phyloP scores from a whole-genome alignment of 441 rosid genomes.

The Aquilaria agallochum region DNA sequence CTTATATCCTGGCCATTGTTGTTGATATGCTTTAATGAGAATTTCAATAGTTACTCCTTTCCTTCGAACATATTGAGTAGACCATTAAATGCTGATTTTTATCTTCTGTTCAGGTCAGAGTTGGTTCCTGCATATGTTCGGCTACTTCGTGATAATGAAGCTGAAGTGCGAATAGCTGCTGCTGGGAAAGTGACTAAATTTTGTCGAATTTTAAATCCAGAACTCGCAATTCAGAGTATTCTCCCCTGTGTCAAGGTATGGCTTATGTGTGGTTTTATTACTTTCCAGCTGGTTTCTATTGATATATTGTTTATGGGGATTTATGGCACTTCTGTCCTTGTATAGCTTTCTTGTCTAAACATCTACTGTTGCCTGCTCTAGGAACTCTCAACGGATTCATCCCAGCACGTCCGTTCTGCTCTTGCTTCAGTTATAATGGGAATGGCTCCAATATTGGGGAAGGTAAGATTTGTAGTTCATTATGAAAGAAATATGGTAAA shows the following conservation, averaged over 20 bases:
- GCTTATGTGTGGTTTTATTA: constrained; percentile 5
- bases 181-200: constrained; percentile 93
- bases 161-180: constrained; percentile 99
- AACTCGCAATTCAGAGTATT: constrained; percentile 75
- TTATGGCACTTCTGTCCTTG: neutral
- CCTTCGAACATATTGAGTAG: no score
- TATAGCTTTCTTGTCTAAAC: neutral
- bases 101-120: constrained; percentile 43
- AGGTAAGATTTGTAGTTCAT: constrained; percentile 41
- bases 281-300: neutral
- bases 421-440: constrained; percentile 99
- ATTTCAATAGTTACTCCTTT: no score
- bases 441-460: constrained; percentile 95
- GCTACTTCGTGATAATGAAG: constrained; percentile 92
- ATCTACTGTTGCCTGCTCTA: constrained; percentile 14
- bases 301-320: no score
- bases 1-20: neutral
- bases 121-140: constrained; percentile 94
- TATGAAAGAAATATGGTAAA: neutral
- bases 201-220: constrained; percentile 81
- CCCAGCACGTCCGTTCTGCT: constrained; percentile 97
- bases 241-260: constrained; percentile 92
- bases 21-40: neutral
- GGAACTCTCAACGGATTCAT: constrained; percentile 93
- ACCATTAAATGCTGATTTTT: neutral